Evolutionary conservation across 805 yeast species (phyloP).

Genomic region (Ascoidea rubescens): DNA sequence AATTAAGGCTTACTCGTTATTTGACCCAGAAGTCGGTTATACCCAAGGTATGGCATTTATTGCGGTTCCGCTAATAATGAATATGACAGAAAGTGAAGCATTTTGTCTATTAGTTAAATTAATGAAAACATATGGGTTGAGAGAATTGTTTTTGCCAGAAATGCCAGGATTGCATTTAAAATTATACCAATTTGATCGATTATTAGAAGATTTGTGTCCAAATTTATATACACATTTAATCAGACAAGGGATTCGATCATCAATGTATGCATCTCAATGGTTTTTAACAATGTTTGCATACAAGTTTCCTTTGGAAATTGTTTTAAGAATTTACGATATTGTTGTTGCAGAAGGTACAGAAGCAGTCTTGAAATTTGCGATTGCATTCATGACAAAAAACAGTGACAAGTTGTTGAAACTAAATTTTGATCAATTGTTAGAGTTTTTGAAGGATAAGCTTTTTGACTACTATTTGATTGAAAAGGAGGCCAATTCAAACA

Average conservation of each 20-base stretch:
- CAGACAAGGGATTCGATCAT: slow-evolving; percentile 78
- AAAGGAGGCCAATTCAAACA: slow-evolving; percentile 6
- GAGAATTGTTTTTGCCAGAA: slow-evolving; percentile 68
- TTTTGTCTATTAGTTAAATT: slow-evolving; percentile 68
- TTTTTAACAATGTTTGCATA: slow-evolving; percentile 89
- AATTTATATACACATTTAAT: slow-evolving; percentile 57
- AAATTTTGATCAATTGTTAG: slow-evolving; percentile 64
- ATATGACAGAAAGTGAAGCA: slow-evolving; percentile 72
- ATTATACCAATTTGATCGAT: slow-evolving; percentile 81
- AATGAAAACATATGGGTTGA: slow-evolving; percentile 75
- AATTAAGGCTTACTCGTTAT: slow-evolving; percentile 70
- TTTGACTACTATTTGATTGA: slow-evolving; percentile 53
- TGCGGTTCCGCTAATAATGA: slow-evolving; percentile 70
- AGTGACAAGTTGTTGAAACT: slow-evolving; percentile 41
- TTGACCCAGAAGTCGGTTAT: slow-evolving; percentile 89
- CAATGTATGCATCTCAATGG: slow-evolving; percentile 98
- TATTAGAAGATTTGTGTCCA: slow-evolving; percentile 69
- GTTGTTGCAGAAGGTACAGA: slow-evolving; percentile 87
- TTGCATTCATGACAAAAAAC: slow-evolving; percentile 65
- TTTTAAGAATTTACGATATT: slow-evolving; percentile 74
- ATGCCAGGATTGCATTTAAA: slow-evolving; percentile 87
- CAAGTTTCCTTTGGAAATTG: slow-evolving; percentile 83
- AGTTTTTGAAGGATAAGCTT: slow-evolving; percentile 64
- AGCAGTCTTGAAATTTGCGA: slow-evolving; percentile 70
- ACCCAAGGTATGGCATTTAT: slow-evolving; percentile 98